Base-by-base conservation (phyloP, 371 early-diverging fungal genomes). In the Apophysomyces elegans region DNA sequence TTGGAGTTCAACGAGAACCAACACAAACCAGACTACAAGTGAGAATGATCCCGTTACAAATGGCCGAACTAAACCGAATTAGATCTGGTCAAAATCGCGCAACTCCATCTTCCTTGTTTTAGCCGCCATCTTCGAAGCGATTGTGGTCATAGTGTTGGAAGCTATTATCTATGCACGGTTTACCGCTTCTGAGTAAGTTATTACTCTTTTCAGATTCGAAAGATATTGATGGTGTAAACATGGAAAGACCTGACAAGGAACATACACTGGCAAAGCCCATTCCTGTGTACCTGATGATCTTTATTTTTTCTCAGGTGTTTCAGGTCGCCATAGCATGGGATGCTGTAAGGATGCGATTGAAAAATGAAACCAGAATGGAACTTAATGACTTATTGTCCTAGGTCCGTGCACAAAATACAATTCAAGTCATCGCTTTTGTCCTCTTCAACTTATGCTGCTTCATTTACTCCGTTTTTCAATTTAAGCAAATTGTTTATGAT, bases 391-490 rank as follows among this genome's bases (percentile, higher is more conserved):
- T 41, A 56, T 54, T 64, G 14, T 61, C 50, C 36, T 77, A 93
- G 93, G 83, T 92, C 4, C 87, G 85, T 43, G 84, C 87, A 50
- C 85, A 91, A 75, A 96, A 96, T 77, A 95, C 93, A 1, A 93
- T 96, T 64, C 95, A 96, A 74, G 84, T 95, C 39, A 89, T 95
- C 66, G 92, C 90, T 4, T 89, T 93, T 66, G 80, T 95, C 43
- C 58, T 91, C 44, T 93, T 95, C 80, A 91, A 95, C 71, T 56
- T 90, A 36, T 90, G 88, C 74, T 88, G 88, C 54, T 88, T 93
- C 69, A 81, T 84, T 64, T 95, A 95, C 70, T 85, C 91, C 5
- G 83, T 92, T 37, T 94, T 96, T 69, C 90, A 87, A 45, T 80
- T 83, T 46, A 77, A 76, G 62, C 83, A 83, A 67, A 75, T 83